Evolutionary conservation across 139 green algal species (phyloP), one percentile per base, ranked within the genome.

Genomic region (Ostreobium quekettii): DNA sequence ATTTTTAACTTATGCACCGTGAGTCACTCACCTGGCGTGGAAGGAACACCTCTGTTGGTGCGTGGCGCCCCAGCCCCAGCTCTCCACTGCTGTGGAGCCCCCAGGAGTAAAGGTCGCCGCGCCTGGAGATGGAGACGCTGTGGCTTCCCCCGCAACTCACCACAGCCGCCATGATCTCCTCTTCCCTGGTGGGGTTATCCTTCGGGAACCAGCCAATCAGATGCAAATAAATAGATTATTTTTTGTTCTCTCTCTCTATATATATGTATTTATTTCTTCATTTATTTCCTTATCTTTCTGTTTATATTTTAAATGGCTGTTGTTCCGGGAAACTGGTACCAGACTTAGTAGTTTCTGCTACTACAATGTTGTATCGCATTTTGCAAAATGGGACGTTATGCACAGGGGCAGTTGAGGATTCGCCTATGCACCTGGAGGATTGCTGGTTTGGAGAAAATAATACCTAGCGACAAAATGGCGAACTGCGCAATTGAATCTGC

Each of bases 11-110:
- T n/a, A n/a, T n/a, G n/a, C n/a, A n/a, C n/a, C n/a, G n/a, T n/a
- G n/a, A n/a, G n/a, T n/a, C n/a, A n/a, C 42, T 67, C 56, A 83
- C 63, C 58, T 67, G 47, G 35, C 57, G 59, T 1, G 78, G 78
- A 11, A 84, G 53, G 31, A 47, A 1, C 8, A 90, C 60, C 77
- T 90, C 83, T 15, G 86, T 78, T 3, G 84, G 75, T 1, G 78
- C 81, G 76, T 78, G 87, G 15, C 80, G 78, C 11, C 81, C 79
- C 1, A 87, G 81, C 1, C 86, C 86, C 15, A 93, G 76, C 77
- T 93, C 85, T n/a, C 86, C 86, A 68, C 74, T 82, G 65, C 70
- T 84, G 6, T 80, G 83, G 11, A 94, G 73, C 56, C 87, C 87
- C 87, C 87, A 93, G 11, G 85, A 86, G 73, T 85, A 87, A 0